These are phyloP conservation scores for Dendrobium huoshanense DNA, from an alignment of 106 monocot genomes.

Conservation along the genomic window DNA sequence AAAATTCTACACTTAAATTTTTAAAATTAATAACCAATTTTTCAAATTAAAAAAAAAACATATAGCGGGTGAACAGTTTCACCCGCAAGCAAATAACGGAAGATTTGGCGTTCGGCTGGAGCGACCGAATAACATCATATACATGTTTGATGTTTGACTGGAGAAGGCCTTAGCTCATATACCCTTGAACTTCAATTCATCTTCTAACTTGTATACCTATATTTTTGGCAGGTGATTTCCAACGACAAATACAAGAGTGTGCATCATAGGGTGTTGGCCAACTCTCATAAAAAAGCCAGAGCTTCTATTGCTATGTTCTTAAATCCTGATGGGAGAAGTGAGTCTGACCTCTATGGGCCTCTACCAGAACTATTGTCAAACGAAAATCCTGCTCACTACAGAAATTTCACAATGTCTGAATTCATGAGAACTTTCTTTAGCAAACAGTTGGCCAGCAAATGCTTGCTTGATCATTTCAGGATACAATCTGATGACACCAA, in stretches of 20 bases:
- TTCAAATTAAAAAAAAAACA: too few species aligned
- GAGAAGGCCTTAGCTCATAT: too few species aligned
- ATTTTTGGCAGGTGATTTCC: slow-evolving; percentile 15
- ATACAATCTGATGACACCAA: neutral
- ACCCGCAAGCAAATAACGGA: too few species aligned
- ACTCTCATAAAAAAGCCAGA: slow-evolving; percentile 10
- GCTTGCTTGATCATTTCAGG: slow-evolving; percentile 11
- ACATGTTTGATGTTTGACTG: too few species aligned
- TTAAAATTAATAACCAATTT: too few species aligned
- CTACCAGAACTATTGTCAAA: slow-evolving; percentile 17
- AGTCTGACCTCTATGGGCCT: slow-evolving; percentile 11
- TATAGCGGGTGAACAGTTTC: too few species aligned
- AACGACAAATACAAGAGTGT: slow-evolving; percentile 24
- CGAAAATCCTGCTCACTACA: slow-evolving; percentile 16
- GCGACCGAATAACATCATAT: too few species aligned
- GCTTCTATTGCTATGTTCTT: slow-evolving; percentile 20
- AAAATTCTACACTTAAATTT: too few species aligned
- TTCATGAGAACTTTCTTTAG: slow-evolving; percentile 47
- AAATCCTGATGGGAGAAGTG: neutral
- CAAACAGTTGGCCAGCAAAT: slow-evolving; percentile 27
- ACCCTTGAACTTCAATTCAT: too few species aligned
- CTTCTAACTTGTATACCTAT: neutral
- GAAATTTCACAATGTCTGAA: slow-evolving; percentile 53
- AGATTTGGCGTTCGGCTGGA: too few species aligned
- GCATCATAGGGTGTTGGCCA: slow-evolving; percentile 24